A percentile compares a stretch with the other conserved stretches of the same genome.
Conservation (phyloP, 164 flowering plant species). For the Magnolia kwangsiensis region DNA sequence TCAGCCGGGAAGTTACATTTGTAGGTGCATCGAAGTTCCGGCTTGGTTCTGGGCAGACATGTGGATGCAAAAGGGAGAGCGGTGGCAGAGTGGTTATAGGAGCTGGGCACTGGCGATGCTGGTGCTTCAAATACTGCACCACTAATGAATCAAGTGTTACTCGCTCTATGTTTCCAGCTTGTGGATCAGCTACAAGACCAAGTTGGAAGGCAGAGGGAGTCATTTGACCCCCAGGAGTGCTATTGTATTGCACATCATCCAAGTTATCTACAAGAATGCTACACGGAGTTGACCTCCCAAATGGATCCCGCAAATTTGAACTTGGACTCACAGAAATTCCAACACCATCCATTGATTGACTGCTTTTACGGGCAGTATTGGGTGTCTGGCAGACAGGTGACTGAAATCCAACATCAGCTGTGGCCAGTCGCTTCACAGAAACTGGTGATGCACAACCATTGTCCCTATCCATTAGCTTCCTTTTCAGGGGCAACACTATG, state of each 20-base stretch:
- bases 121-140: slow-evolving; percentile 93
- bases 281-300: slow-evolving; percentile 27
- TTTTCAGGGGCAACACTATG: slow-evolving; percentile 62
- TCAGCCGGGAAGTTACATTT: slow-evolving; percentile 76
- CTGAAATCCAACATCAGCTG: slow-evolving; percentile 50
- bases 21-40: slow-evolving; percentile 85
- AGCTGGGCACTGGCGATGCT: slow-evolving; percentile 96
- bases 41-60: slow-evolving; percentile 90
- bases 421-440: slow-evolving; percentile 53
- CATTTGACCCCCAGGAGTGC: slow-evolving; percentile 27
- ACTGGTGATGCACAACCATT: slow-evolving; percentile 37
- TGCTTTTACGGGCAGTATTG: slow-evolving; percentile 36
- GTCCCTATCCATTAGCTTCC: slow-evolving; percentile 71
- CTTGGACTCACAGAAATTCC: slow-evolving; percentile 47
- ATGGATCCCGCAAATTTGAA: slow-evolving; percentile 35
- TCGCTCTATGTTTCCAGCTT: slow-evolving; percentile 53
- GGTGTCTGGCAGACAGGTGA: slow-evolving; percentile 58
- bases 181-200: slow-evolving; percentile 48
- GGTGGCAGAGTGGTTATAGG: slow-evolving; percentile 98
- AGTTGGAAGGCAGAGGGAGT: slow-evolving; percentile 34
- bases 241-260: slow-evolving; percentile 41
- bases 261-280: slow-evolving; percentile 29
- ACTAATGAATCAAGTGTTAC: slow-evolving; percentile 79
- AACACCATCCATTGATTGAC: slow-evolving; percentile 32
- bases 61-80: slow-evolving; percentile 85